Conservation (phyloP, 2,329 filamentous ascomycete genomes). For the Fonsecaea monophora region DNA sequence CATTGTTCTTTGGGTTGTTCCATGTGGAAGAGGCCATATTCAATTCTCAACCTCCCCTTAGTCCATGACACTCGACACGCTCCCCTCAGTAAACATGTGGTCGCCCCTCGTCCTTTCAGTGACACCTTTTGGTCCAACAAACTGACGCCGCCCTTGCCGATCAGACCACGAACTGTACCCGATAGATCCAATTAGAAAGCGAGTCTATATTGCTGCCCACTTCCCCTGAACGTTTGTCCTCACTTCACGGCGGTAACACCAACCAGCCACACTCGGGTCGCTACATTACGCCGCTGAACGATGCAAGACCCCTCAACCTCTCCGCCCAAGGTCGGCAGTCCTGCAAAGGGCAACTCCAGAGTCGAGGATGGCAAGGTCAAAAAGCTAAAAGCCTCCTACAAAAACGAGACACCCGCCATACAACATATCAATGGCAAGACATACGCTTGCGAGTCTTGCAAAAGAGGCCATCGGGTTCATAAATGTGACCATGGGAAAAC, state of each 20-base stretch:
- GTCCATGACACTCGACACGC: background rate
- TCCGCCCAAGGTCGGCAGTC: constrained; percentile 23
- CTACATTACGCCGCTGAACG: constrained; percentile 2
- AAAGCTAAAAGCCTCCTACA: constrained; percentile 25
- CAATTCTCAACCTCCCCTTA: background rate
- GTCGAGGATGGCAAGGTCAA: constrained; percentile 35
- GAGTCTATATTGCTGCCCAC: background rate
- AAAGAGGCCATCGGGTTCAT: constrained; percentile 39
- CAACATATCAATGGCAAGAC: constrained; percentile 40
- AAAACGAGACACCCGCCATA: constrained; percentile 29
- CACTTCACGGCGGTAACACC: constrained; percentile 3
- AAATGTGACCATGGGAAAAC: constrained; percentile 39
- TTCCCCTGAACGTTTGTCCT: background rate
- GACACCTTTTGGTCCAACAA: background rate
- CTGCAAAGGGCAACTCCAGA: constrained; percentile 27
- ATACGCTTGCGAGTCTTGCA: constrained; percentile 40
- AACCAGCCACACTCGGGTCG: constrained; percentile 2
- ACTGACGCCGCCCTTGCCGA: background rate
- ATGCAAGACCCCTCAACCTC: constrained; percentile 24
- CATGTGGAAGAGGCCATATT: background rate
- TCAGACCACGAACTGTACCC: background rate
- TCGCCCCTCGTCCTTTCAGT: background rate
- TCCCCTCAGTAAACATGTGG: background rate
- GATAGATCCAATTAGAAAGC: background rate
- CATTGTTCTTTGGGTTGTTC: background rate